Conservation (phyloP, 306 rosid genomes). For the Begonia peltatifolia region DNA sequence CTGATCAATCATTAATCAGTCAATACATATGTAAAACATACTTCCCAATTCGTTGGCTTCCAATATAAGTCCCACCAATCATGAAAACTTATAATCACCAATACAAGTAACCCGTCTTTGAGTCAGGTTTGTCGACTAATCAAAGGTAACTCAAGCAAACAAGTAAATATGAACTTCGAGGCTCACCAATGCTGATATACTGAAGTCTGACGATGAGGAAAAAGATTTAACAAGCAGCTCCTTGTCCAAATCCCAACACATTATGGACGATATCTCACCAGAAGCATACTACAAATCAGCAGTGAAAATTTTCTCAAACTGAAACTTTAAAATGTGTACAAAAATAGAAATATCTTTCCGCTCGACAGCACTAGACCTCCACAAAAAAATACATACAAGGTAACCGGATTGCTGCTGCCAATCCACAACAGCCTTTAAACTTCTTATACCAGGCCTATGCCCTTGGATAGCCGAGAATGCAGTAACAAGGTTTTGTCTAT, state of each 20-base stretch:
- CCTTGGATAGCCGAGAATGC: constrained; percentile 90
- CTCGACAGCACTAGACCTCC: not conserved
- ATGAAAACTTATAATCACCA: not conserved
- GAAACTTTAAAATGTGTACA: not conserved
- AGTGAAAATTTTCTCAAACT: constrained; percentile 10
- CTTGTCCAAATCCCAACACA: constrained; percentile 87
- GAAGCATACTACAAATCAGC: constrained; percentile 61
- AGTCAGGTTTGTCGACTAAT: not conserved
- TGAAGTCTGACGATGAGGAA: constrained; percentile 75
- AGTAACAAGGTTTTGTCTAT: constrained; percentile 83
- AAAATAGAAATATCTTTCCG: constrained; percentile 1
- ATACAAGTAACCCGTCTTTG: not conserved
- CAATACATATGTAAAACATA: not conserved
- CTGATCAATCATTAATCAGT: no score
- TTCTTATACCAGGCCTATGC: constrained; percentile 75
- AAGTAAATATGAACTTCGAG: constrained; percentile 6
- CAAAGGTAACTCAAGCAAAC: not conserved
- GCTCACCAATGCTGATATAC: constrained; percentile 84
- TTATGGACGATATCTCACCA: constrained; percentile 65
- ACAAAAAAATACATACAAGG: constrained; percentile 37
- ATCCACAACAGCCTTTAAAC: constrained; percentile 84
- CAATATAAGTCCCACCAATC: no score
- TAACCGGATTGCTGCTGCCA: constrained; percentile 98
- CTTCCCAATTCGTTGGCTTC: not conserved
- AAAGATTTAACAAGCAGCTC: constrained; percentile 69